Evolutionary conservation across 192 early-diverging fungal species (phyloP).

Genomic region (Helicostylum pulchrum): DNA sequence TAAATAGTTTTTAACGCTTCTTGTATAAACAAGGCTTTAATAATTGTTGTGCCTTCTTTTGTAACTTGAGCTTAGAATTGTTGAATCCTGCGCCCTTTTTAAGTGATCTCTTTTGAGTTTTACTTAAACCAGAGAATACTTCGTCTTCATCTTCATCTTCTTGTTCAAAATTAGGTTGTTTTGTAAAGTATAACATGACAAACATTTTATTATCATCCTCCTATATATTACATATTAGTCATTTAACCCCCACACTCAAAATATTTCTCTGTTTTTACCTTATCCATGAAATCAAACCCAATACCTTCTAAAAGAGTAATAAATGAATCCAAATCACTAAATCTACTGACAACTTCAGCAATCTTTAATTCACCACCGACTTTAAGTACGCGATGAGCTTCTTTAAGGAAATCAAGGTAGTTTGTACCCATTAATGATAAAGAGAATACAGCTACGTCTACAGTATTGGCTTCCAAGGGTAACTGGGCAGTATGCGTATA

Average conservation of each 20-base stretch:
- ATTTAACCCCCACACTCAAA: not conserved
- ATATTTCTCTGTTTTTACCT: slow-evolving; percentile 39
- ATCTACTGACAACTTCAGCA: slow-evolving; percentile 91
- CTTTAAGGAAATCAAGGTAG: slow-evolving; percentile 85
- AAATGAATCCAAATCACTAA: slow-evolving; percentile 77
- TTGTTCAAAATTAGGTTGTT: slow-evolving; percentile 37
- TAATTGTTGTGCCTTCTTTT: slow-evolving; percentile 42
- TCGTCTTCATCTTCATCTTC: slow-evolving; percentile 29
- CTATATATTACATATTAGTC: slow-evolving; percentile 24
- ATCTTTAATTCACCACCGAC: slow-evolving; percentile 82
- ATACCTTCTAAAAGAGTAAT: slow-evolving; percentile 62
- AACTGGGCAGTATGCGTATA: slow-evolving; percentile 33
- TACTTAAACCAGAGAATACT: slow-evolving; percentile 34
- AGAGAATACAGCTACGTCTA: slow-evolving; percentile 88
- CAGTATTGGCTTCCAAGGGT: slow-evolving; percentile 61
- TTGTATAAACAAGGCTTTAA: slow-evolving; percentile 63
- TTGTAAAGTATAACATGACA: slow-evolving; percentile 81
- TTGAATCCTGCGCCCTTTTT: slow-evolving; percentile 31
- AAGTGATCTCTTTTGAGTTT: slow-evolving; percentile 44
- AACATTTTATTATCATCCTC: slow-evolving; percentile 94
- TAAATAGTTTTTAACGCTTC: slow-evolving; percentile 14
- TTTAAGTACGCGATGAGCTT: slow-evolving; percentile 86
- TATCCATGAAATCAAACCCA: slow-evolving; percentile 74
- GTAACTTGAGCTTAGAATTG: slow-evolving; percentile 18
- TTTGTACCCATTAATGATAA: slow-evolving; percentile 97